Base-by-base conservation (phyloP, 2,329 filamentous ascomycete species). In the Botryosphaeria dothidea region DNA sequence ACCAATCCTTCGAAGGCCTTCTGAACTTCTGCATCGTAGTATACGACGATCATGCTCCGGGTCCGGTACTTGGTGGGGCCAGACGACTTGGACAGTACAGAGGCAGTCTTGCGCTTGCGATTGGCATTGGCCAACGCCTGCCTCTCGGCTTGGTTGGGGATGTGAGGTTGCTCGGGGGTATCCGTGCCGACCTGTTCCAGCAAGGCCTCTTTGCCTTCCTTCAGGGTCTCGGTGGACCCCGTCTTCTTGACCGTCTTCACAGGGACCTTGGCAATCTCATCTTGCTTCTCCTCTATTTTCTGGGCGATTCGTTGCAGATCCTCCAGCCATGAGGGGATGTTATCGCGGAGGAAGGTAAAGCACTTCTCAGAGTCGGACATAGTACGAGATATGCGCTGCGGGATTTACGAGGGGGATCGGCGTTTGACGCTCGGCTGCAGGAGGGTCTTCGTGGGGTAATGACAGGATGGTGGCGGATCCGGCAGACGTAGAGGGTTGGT, bases 21-120 rank as follows among this genome's bases (percentile, higher is more conserved):
- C 74, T 97, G 93, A 3, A 96, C 89, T 67, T 92, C 89, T 69
- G 90, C 92, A 74, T 97, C 93, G 74, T 97, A 97, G 77, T 92
- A 93, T n/a, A 97, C 91, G 45, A 95, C 89, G 52, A 94, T 89
- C 83, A 92, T 90, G 65, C 85, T 89, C 69, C 90, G 86, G 3
- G 88, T 88, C 63, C 91, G 88, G 74, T 90, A 90, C 67, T 87
- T 86, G 11, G 81, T 76, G 0, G 81, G 78, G 3, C 76, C 78
- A 6, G 78, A 79, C 7, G 71, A 68, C 19, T 73, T 78, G 3
- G 80, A 82, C 6, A 72, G 68, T 23, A 78, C 69, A 3, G 81
- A 82, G 1, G 74, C 71, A 6, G 79, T 77, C 71, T 82, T 82
- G 45, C 80, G 75, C 70, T 83, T 82, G 51, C 73, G 72, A 17